A percentile compares a stretch with the other conserved stretches of the same genome.
These are phyloP conservation scores for Aciculosporium take DNA, from an alignment of 2,329 filamentous ascomycete genomes.

Conservation along the genomic window DNA sequence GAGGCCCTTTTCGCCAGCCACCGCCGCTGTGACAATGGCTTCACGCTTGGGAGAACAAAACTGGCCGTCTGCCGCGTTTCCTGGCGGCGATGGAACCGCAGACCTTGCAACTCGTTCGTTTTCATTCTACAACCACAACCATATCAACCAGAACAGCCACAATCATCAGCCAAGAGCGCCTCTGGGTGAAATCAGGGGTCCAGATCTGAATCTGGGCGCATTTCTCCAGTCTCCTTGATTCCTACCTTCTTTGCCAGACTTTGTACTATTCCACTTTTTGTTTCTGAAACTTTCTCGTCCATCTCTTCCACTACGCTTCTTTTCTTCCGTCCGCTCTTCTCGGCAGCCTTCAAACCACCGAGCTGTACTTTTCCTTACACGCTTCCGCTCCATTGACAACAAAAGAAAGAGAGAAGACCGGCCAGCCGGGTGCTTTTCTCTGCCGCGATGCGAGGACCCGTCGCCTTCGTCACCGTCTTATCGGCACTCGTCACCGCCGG, in stretches of 20 bases:
- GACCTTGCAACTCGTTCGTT: no score
- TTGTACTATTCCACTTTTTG: no score
- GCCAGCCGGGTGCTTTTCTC: background rate
- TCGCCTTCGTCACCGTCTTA: constrained; percentile 18
- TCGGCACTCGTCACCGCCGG: constrained; percentile 14
- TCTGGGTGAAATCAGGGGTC: background rate
- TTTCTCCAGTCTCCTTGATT: background rate
- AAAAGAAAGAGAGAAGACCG: background rate
- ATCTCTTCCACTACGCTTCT: background rate
- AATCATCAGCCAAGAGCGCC: background rate
- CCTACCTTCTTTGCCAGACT: background rate
- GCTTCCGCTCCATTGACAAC: background rate
- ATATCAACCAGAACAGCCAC: no score
- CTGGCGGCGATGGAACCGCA: no score
- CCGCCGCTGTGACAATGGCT: constrained; percentile 4
- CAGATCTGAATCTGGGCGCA: background rate
- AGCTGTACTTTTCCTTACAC: no score
- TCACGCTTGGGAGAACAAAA: no score
- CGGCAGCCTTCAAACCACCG: no score
- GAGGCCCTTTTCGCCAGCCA: constrained; percentile 7
- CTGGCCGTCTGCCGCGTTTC: no score
- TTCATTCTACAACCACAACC: background rate
- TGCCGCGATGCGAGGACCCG: constrained; percentile 18
- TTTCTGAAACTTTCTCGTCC: background rate
- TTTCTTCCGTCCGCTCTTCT: no score